phyloP scores from a whole-genome alignment of 129 eudicot species.

The Deinandra increscens region DNA sequence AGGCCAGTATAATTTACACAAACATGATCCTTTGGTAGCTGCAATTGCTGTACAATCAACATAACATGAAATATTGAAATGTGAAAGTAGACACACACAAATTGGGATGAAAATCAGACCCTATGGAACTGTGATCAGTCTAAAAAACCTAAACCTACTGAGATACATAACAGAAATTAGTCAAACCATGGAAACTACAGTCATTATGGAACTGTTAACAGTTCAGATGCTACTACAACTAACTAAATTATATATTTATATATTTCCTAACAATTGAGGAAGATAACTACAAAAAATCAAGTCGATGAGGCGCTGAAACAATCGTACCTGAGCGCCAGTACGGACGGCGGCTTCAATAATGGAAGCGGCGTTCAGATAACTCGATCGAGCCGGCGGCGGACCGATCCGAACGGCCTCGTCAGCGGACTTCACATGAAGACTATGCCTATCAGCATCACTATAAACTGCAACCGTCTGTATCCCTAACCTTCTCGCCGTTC shows the following conservation, averaged over 20 bases:
- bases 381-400: constrained; percentile 88
- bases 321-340: constrained; percentile 83
- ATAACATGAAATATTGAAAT: neutral
- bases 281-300: neutral
- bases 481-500: constrained; percentile 80
- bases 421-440: constrained; percentile 89
- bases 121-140: too few relatives aligned
- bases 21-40: constrained; percentile 16
- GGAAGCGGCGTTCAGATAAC: constrained; percentile 63
- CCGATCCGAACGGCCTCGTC: constrained; percentile 93
- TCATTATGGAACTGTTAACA: constrained; percentile 2
- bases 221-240: neutral
- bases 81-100: neutral
- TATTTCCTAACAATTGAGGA: too few relatives aligned
- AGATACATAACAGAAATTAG: neutral
- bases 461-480: constrained; percentile 92
- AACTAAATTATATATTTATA: too few relatives aligned
- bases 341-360: constrained; percentile 70
- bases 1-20: neutral
- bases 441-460: constrained; percentile 82
- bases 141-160: neutral
- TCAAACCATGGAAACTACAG: constrained; percentile 7
- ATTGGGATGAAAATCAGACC: neutral
- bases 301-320: neutral
- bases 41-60: constrained; percentile 2